Evolutionary conservation across 192 early-diverging fungal genomes (phyloP).

Genomic region (Umbelopsis sp.): DNA sequence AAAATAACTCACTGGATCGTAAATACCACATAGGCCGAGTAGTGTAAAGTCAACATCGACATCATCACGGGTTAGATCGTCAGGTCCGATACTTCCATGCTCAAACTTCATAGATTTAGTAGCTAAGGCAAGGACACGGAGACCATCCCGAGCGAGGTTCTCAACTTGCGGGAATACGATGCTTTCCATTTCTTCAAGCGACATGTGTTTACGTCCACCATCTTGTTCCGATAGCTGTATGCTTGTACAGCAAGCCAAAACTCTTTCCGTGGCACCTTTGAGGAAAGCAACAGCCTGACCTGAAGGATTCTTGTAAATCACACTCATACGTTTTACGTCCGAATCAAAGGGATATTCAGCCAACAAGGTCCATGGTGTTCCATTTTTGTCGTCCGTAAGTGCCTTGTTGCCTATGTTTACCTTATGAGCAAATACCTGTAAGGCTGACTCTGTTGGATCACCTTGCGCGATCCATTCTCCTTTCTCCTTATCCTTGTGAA

Average conservation of each 20-base stretch:
- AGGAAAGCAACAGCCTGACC: constrained; percentile 61
- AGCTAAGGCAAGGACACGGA: constrained; percentile 87
- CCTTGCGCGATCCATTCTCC: constrained; percentile 76
- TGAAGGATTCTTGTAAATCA: constrained; percentile 54
- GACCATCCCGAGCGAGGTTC: constrained; percentile 72
- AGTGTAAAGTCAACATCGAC: constrained; percentile 77
- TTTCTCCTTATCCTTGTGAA: constrained; percentile 54
- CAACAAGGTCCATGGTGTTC: constrained; percentile 50
- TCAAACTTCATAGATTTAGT: constrained; percentile 50
- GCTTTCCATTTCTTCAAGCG: constrained; percentile 41
- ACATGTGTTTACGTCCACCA: constrained; percentile 21
- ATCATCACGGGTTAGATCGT: constrained; percentile 52
- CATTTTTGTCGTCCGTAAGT: constrained; percentile 46
- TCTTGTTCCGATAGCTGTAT: constrained; percentile 42
- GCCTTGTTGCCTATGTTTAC: constrained; percentile 71
- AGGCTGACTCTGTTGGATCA: constrained; percentile 92
- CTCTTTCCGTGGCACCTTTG: constrained; percentile 94
- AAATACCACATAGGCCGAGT: constrained; percentile 88
- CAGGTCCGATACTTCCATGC: constrained; percentile 24
- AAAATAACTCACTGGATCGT: constrained; percentile 66
- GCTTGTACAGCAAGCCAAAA: constrained; percentile 70
- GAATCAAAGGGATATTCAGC: constrained; percentile 78
- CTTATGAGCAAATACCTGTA: constrained; percentile 85
- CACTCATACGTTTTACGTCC: constrained; percentile 88
- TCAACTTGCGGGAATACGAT: constrained; percentile 64